These are phyloP conservation scores for Prototheca wickerhamii DNA, from an alignment of 163 green algal species.

Conservation along the genomic window DNA sequence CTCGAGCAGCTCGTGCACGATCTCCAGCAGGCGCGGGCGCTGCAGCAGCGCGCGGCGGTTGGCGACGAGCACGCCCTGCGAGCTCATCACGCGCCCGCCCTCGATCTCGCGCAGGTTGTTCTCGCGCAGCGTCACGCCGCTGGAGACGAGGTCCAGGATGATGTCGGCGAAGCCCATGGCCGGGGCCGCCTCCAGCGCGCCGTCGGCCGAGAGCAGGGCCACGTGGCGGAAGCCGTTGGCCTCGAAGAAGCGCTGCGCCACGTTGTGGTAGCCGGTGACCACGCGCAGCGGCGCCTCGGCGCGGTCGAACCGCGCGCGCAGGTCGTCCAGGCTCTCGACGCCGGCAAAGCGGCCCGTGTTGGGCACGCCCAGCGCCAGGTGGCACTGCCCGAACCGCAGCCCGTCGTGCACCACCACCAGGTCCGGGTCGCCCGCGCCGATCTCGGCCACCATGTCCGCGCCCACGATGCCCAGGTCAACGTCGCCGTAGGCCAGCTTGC, in stretches of 20 bases:
- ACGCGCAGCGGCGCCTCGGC: slow-evolving; percentile 46
- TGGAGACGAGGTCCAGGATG: slow-evolving; percentile 92
- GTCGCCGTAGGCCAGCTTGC: slow-evolving; percentile 77
- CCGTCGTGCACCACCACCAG: slow-evolving; percentile 88
- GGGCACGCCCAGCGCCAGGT: slow-evolving; percentile 89
- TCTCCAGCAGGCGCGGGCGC: slow-evolving; percentile 60
- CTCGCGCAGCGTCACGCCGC: slow-evolving; percentile 90
- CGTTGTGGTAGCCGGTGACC: slow-evolving; percentile 58
- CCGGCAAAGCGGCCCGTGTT: slow-evolving; percentile 53
- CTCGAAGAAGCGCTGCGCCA: slow-evolving; percentile 70
- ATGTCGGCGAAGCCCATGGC: slow-evolving; percentile 97
- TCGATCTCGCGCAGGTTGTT: slow-evolving; percentile 95
- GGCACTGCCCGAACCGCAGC: slow-evolving; percentile 89
- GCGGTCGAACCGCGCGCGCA: slow-evolving; percentile 52
- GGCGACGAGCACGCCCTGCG: slow-evolving; percentile 85
- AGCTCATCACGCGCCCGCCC: slow-evolving; percentile 71
- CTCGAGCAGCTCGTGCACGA: slow-evolving; percentile 93
- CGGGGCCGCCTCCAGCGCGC: slow-evolving; percentile 87
- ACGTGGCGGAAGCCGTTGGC: slow-evolving; percentile 83
- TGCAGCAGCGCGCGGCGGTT: slow-evolving; percentile 69
- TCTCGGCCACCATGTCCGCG: slow-evolving; percentile 39
- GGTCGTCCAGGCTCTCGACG: slow-evolving; percentile 58
- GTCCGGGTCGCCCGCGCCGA: slow-evolving; percentile 38
- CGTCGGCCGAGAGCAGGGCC: slow-evolving; percentile 74
- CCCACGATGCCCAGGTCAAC: slow-evolving; percentile 95